Base-by-base conservation (phyloP, 352 stramenopile genomes). In the Phytophthora pisi region DNA sequence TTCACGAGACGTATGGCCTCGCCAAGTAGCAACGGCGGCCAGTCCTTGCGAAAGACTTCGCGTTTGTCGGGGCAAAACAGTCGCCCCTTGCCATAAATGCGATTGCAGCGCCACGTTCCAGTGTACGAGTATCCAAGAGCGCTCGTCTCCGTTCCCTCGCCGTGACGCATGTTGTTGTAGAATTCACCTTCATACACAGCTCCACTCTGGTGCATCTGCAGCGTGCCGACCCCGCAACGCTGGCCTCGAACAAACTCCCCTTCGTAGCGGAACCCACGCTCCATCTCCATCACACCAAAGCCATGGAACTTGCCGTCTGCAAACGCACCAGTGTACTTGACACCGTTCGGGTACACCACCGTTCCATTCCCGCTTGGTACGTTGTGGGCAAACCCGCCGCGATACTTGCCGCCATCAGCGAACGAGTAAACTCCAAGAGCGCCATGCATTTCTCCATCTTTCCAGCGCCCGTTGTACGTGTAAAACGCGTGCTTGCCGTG, bases 381-480 rank as follows among this genome's bases (percentile, higher is more conserved):
- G 30, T 73, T 87, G 26, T 78, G 51, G 7, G 66, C 66, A 70
- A 83, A 90, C 34, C 76, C 81, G n/a, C 84, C 82, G 6, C 72
- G 68, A 68, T 91, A 90, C 57, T 85, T 90, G 46, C 84, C 84
- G 4, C 82, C 82, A 55, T 93, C 84, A 8, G 81, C 81, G 58
- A 90, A 93, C 28, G 77, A 74, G 61, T 90, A 93, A 10, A 91
- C 79, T 24, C 84, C 84, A 53, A 91, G 68, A 13, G 69, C 54
- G 10, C 82, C 71, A 6, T 86, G 79, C 82, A 93, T 93, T 68
- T 89, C 75, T 23, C 84, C 84, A 20, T 77, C 52, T 62, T 86
- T 88, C 84, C 84, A 93, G 24, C 78, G 79, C 4, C 84, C 84
- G 8, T 82, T 86, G 70, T 91, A 93, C 18, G 68, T 82, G 61